These are phyloP conservation scores for Lentinula guzmanii DNA, from an alignment of 768 basidiomycete species.

Conservation along the genomic window DNA sequence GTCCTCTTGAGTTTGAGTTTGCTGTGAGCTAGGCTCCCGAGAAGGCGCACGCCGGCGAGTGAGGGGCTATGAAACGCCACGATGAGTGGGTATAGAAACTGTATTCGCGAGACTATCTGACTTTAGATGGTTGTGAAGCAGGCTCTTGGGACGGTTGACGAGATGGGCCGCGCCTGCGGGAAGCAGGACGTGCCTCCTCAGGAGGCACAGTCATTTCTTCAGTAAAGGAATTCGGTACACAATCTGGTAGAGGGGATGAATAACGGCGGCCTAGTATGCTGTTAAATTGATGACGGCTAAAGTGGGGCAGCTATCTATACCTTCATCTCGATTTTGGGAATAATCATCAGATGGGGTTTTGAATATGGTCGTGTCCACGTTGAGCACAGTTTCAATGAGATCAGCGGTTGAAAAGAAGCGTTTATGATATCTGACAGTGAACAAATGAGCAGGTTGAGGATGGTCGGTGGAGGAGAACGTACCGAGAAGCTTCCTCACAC, in stretches of 20 bases:
- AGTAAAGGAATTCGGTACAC: slow-evolving; percentile 46
- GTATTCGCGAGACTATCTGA: not conserved
- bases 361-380: slow-evolving; percentile 26
- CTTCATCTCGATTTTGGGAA: slow-evolving; percentile 5
- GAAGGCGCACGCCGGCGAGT: not conserved
- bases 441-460: not conserved
- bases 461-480: not conserved
- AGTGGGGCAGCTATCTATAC: slow-evolving; percentile 10
- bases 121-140: slow-evolving; percentile 4
- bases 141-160: slow-evolving; percentile 35
- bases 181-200: slow-evolving; percentile 1
- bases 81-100: not conserved
- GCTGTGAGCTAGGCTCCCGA: not conserved
- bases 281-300: not conserved
- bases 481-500: slow-evolving; percentile 31
- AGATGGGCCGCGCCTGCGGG: slow-evolving; percentile 14
- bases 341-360: not conserved
- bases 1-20: not conserved
- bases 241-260: slow-evolving; percentile 38
- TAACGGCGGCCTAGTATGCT: slow-evolving; percentile 9
- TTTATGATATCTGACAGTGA: slow-evolving; percentile 27
- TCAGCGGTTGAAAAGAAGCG: slow-evolving; percentile 38
- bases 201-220: slow-evolving; percentile 42
- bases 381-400: slow-evolving; percentile 47
- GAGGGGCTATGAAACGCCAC: not conserved